phyloP scores from a whole-genome alignment of 768 basidiomycete genomes.

The Lactarius hengduanensis region DNA sequence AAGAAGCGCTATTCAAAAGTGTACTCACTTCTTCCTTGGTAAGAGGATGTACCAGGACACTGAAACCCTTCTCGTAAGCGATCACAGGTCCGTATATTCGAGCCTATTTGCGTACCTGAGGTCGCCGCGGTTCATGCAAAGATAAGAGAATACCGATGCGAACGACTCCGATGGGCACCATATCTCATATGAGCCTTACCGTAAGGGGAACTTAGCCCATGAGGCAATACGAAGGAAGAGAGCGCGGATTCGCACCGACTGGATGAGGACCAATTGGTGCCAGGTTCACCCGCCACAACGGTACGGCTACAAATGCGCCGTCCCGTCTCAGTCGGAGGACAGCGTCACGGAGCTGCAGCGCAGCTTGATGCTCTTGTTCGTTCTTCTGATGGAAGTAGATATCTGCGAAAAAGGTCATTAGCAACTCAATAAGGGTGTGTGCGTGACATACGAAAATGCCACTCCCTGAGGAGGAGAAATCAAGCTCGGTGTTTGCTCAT shows the following conservation, averaged over 20 bases:
- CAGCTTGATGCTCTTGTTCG: slow-evolving; percentile 57
- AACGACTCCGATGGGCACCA: slow-evolving; percentile 80
- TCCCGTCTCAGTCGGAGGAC: slow-evolving; percentile 68
- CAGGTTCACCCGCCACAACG: slow-evolving; percentile 67
- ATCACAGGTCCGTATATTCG: neutral
- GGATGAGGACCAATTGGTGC: slow-evolving; percentile 75
- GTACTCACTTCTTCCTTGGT: slow-evolving; percentile 62
- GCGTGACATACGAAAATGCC: slow-evolving; percentile 66
- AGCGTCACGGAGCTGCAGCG: slow-evolving; percentile 67
- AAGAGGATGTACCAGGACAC: slow-evolving; percentile 72
- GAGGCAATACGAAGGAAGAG: neutral
- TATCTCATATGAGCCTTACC: slow-evolving; percentile 73
- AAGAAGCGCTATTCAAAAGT: neutral
- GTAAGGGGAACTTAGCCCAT: neutral
- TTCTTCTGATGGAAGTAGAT: slow-evolving; percentile 79
- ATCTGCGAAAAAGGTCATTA: slow-evolving; percentile 42
- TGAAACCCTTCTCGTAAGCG: slow-evolving; percentile 32
- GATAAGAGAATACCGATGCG: slow-evolving; percentile 71
- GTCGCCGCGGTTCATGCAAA: slow-evolving; percentile 62
- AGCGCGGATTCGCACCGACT: slow-evolving; percentile 48
- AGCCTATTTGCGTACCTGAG: slow-evolving; percentile 51
- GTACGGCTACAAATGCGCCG: slow-evolving; percentile 79
- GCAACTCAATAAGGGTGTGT: slow-evolving; percentile 1
- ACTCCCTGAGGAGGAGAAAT: slow-evolving; percentile 49
- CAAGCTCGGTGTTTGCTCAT: neutral